Evolutionary conservation across 2,329 filamentous ascomycete genomes (phyloP), one percentile per base, ranked within the genome.

Genomic region (Aspergillus calidoustus): DNA sequence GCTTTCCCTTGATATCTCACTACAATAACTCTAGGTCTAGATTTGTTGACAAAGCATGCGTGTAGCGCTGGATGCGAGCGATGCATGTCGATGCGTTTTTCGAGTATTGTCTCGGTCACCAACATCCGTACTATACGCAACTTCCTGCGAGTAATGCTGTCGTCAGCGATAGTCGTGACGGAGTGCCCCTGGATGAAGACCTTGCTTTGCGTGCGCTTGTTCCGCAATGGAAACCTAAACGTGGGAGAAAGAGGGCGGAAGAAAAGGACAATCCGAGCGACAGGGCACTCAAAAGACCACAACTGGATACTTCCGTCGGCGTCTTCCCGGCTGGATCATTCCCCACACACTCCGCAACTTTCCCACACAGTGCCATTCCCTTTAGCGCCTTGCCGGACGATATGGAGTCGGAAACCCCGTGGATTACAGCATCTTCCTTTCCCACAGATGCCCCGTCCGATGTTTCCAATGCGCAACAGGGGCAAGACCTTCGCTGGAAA

Each of bases 21-120:
- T 11, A 7, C 19, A 41, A 15, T 41, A 13, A 5, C 3, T 13
- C 4, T 44, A 13, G 11, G 11, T 13, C 4, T 44, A 7, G 41
- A 6, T 3, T 15, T 19, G 8, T 19, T 13, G 13, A 53, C 54
- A 41, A 54, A 54, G 44, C 34, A 3, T 31, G n/a, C 19, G 2
- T 6, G 13, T 70, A 91, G 91, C 89, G 94, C 72, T 97, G 93
- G 93, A 95, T 97, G 91, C 92, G 92, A 74, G 93, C 93, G 5
- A 94, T 96, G 90, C 93, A 97, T 74, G 88, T 97, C 56, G 92
- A 96, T 81, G 91, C 92, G 11, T 97, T 97, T 75, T 97, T 97
- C 71, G 92, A 96, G 74, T 97, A 92, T 74, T 86, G 96, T 22
- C 83, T 94, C 64, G 87, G 88, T 53, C 92, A 92, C 66, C 81